phyloP scores from a whole-genome alignment of 257 asterid species.

The Galeopsis tetrahit region DNA sequence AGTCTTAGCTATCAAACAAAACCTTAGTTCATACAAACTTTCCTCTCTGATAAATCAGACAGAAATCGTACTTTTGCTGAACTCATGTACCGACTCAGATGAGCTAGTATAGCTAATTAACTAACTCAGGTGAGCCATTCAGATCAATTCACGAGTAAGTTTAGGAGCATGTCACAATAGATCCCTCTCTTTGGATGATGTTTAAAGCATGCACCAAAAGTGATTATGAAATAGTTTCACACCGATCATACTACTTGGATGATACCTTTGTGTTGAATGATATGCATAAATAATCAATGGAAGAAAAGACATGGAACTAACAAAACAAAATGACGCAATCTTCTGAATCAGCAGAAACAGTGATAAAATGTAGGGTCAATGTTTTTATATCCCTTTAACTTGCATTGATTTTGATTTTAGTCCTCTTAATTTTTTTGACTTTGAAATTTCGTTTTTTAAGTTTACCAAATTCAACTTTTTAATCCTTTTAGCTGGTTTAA shows the following conservation, averaged over 20 bases:
- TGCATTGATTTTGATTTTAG: no score
- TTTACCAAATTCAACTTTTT: no score
- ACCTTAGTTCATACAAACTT: not conserved
- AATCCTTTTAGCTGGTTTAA: no score
- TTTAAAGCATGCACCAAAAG: no score
- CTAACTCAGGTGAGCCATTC: constrained; percentile 1
- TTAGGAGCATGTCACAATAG: not conserved
- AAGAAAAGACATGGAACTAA: constrained; percentile 2
- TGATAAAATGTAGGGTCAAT: not conserved
- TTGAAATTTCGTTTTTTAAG: no score
- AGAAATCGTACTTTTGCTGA: not conserved
- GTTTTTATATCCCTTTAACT: no score
- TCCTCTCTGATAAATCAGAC: no score
- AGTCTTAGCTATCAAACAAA: no score
- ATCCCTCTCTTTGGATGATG: not conserved
- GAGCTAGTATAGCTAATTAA: no score
- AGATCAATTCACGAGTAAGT: not conserved
- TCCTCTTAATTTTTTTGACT: no score
- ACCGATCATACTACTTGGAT: not conserved
- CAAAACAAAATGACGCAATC: not conserved
- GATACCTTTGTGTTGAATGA: not conserved
- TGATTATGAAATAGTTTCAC: not conserved
- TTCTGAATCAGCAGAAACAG: constrained; percentile 7
- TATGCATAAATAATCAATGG: not conserved
- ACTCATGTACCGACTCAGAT: not conserved